Evolutionary conservation across 352 stramenopile species (phyloP).

Genomic region (Pythium aquatile): DNA sequence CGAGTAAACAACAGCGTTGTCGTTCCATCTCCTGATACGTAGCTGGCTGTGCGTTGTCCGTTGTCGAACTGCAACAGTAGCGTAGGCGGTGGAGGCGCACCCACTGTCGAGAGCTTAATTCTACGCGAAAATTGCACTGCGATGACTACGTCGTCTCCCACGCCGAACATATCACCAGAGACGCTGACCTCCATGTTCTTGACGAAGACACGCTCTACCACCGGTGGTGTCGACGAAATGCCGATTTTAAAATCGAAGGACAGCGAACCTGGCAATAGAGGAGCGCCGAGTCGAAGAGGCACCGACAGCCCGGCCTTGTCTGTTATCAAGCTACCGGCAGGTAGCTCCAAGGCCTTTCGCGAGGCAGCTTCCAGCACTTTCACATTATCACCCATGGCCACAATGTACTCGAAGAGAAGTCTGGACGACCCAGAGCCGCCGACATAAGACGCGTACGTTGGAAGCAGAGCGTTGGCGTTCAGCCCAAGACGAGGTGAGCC

Average conservation of each 20-base stretch:
- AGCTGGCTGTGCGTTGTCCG: conserved; percentile 29
- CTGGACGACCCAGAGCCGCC: conserved; percentile 40
- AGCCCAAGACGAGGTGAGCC: conserved; percentile 49
- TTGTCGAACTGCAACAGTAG: conserved; percentile 41
- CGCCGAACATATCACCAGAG: conserved; percentile 22
- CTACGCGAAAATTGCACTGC: conserved; percentile 46
- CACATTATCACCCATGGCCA: conserved; percentile 43
- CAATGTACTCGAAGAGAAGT: conserved; percentile 61
- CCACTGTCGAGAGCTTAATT: conserved; percentile 21
- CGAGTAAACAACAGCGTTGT: conserved; percentile 43
- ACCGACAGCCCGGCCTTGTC: conserved; percentile 43
- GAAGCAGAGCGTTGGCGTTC: conserved; percentile 38
- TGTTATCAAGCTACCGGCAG: conserved; percentile 43
- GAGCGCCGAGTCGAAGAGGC: conserved; percentile 40
- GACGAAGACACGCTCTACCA: conserved; percentile 41
- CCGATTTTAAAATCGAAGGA: conserved; percentile 41
- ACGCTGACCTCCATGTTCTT: conserved; percentile 31
- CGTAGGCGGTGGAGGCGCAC: conserved; percentile 16
- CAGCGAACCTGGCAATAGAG: conserved; percentile 37
- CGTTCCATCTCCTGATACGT: conserved; percentile 43
- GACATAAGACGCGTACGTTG: conserved; percentile 47
- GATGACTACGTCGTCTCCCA: conserved; percentile 50
- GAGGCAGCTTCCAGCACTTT: conserved; percentile 48
- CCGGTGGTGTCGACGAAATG: conserved; percentile 43
- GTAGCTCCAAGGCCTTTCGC: conserved; percentile 44